Percentiles rank a stretch among this genome's conserved stretches.
Evolutionary conservation across 2,329 filamentous ascomycete genomes (phyloP).

Genomic region (Penicillium sp.): DNA sequence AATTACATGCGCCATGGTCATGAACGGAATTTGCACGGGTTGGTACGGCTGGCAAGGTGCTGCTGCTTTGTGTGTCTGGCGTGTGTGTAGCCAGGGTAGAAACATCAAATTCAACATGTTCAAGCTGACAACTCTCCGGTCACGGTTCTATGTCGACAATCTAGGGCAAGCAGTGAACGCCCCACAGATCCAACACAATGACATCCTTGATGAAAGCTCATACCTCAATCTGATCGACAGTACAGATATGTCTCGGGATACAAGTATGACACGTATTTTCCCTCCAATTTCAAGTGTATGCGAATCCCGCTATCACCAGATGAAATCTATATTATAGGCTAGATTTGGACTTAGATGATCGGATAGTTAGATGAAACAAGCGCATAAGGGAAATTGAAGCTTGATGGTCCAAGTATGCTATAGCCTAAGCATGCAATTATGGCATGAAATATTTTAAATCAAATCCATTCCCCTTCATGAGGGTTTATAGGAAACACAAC

Average conservation of each 20-base stretch:
- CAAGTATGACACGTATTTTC: too few relatives aligned
- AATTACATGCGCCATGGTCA: conserved; percentile 10
- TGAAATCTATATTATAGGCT: too few relatives aligned
- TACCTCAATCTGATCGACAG: too few relatives aligned
- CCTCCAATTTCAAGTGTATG: too few relatives aligned
- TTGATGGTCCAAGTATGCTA: too few relatives aligned
- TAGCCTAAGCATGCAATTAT: neutral
- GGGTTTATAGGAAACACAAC: neutral
- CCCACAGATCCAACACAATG: neutral
- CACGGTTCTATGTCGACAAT: too few relatives aligned
- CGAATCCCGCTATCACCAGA: too few relatives aligned
- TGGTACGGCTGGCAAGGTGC: neutral
- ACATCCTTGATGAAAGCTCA: neutral
- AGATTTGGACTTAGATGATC: too few relatives aligned
- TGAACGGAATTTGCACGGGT: conserved; percentile 7
- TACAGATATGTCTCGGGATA: too few relatives aligned
- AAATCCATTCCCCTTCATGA: neutral
- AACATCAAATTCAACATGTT: conserved; percentile 14
- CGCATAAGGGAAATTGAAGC: too few relatives aligned
- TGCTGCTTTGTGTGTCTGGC: neutral
- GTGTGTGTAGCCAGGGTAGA: conserved; percentile 6
- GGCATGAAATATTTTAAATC: neutral
- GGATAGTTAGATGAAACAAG: too few relatives aligned
- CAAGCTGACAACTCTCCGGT: neutral
- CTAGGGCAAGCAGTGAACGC: neutral